Conservation (phyloP, 768 basidiomycete species). For the Exidia glandulosa region DNA sequence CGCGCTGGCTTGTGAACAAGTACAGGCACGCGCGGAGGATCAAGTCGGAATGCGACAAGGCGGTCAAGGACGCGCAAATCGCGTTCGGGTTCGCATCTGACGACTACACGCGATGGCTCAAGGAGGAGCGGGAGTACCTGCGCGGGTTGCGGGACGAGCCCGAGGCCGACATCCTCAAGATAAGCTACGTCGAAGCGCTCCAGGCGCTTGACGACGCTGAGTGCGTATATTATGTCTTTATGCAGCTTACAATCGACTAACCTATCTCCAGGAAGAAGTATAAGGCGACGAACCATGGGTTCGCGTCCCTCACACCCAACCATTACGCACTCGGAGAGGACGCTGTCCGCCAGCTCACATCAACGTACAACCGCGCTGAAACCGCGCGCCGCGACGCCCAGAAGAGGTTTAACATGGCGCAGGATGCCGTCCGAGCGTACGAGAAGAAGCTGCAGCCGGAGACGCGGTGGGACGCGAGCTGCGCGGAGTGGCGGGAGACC, state of each 20-base stretch:
- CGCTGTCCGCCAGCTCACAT: too few species aligned
- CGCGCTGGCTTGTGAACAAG: conserved; percentile 5
- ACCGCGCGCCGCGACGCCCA: background rate
- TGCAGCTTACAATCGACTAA: background rate
- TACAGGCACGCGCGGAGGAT: conserved; percentile 3
- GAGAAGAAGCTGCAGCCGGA: background rate
- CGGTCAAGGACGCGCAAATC: background rate
- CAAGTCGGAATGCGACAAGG: background rate
- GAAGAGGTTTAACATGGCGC: background rate
- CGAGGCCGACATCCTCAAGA: background rate
- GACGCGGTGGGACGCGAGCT: background rate
- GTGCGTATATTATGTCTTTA: background rate
- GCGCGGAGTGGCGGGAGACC: background rate
- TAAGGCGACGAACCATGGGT: background rate
- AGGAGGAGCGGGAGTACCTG: conserved; percentile 6
- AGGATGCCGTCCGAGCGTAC: background rate
- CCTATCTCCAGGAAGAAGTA: background rate
- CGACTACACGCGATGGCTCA: conserved; percentile 7
- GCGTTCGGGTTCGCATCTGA: background rate
- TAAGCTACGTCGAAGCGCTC: conserved; percentile 9
- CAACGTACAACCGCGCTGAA: too few species aligned
- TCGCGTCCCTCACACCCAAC: too few species aligned
- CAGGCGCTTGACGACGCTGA: background rate
- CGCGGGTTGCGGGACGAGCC: conserved; percentile 8
- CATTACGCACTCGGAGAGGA: too few species aligned